Base-by-base conservation (phyloP, 202 grass and related monocot genomes). In the Schoenoplectus triqueter region DNA sequence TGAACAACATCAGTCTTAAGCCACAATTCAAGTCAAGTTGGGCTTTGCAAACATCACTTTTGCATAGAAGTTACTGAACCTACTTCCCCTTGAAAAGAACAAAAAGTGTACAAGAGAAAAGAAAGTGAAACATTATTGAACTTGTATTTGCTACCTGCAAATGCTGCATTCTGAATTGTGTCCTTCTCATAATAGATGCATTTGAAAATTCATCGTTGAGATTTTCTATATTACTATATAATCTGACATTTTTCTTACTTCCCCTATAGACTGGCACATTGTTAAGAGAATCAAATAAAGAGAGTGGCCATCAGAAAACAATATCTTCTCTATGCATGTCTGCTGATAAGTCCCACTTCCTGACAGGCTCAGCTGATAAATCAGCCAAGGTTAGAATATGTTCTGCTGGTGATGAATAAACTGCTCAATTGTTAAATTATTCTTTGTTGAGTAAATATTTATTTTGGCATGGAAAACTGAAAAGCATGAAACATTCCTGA, bases 361-460 rank as follows among this genome's bases (percentile, higher is more conserved):
- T 94, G 59, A 94, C 93, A 44, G 96, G 93, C 2, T 98, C 96
- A 31, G 84, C 85, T 20, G 93, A 99, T 89, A 96, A 96, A 84
- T 88, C 91, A 84, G 87, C 96, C 14, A 95, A 96, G 96, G 96
- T 99, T 65, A 82, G 45, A 45, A 55, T 80, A 31, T 64, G 6
- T 63, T 80, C 78, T 57, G 11, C 5, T 39, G 20, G 13, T 56
- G 14, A 17, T 44, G 31, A 51, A 73, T 20, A 10, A 10, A 5
- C 5, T 56, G 52, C 31, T 78, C 20, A 78, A 60, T 60, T 57
- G 31, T 41, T 78, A 10, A 7, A 9, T n/a, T 39, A 78, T 78
- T 56, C 6, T 54, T 59, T 59, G 40, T 41, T 78, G 3, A n/a
- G 19, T 22, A 42, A 22, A 7, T 7, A 2, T 51, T 73, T 51